Evolutionary conservation across 345 rosid genomes (phyloP).

Genomic region (Populus davidiana): DNA sequence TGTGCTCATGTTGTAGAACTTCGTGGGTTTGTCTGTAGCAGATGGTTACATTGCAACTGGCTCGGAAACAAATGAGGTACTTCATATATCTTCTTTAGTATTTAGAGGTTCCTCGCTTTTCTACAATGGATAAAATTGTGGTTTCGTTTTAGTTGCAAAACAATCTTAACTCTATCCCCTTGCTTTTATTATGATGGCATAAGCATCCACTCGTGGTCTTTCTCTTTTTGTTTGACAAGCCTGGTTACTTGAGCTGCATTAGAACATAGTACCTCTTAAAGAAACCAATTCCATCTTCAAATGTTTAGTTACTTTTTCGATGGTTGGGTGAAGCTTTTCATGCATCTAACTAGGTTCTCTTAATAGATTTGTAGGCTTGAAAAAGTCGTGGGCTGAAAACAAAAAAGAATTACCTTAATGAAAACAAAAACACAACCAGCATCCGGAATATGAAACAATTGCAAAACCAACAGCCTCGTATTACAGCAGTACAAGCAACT

Average conservation of each 20-base stretch:
- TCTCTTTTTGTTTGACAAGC: neutral
- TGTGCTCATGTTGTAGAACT: constrained; percentile 58
- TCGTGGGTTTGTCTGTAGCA: constrained; percentile 88
- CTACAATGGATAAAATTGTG: neutral
- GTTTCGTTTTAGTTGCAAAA: neutral
- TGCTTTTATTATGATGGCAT: neutral
- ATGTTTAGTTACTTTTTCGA: neutral
- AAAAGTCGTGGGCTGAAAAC: neutral
- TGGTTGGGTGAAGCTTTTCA: neutral
- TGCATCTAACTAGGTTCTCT: neutral
- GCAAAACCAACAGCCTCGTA: neutral
- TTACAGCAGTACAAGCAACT: neutral
- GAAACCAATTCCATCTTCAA: neutral
- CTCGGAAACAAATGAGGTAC: constrained; percentile 97
- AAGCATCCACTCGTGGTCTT: neutral
- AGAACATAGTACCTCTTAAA: neutral
- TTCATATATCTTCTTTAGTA: neutral
- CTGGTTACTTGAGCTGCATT: neutral
- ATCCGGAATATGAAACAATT: neutral
- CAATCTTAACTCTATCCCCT: neutral
- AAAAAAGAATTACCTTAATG: neutral
- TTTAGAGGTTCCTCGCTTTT: neutral
- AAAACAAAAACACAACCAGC: neutral
- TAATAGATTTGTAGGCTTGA: neutral
- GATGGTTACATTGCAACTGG: constrained; percentile 98